Percentiles rank a stretch among this genome's conserved stretches.
phyloP scores from a whole-genome alignment of 495 filamentous ascomycete species.

The Melanomma pulvis-pyrius region DNA sequence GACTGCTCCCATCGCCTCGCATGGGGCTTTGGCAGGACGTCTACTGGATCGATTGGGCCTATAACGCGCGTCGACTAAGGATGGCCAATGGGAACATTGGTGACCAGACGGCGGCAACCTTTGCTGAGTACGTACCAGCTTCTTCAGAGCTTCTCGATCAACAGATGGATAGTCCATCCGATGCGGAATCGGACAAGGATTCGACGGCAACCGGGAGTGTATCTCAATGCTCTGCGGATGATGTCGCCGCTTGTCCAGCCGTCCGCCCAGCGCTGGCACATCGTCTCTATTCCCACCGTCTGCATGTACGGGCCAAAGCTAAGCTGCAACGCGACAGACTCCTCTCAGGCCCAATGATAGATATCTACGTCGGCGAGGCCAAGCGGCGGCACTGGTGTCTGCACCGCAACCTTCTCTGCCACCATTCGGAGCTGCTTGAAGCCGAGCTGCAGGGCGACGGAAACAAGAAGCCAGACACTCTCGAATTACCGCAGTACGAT shows the following conservation, averaged over 20 bases:
- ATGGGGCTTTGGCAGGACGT: too few species aligned
- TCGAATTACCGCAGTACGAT: conserved; percentile 51
- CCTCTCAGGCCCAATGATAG: conserved; percentile 52
- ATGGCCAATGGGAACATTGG: conserved; percentile 40
- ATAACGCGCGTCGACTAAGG: too few species aligned
- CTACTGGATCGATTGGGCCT: too few species aligned
- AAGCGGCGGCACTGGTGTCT: conserved; percentile 49
- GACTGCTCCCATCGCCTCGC: too few species aligned
- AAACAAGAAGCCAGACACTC: conserved; percentile 38
- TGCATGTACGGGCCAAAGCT: conserved; percentile 35
- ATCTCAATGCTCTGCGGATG: conserved; percentile 1
- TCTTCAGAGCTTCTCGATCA: conserved; percentile 11
- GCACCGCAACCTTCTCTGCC: conserved; percentile 53
- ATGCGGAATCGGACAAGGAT: conserved; percentile 8
- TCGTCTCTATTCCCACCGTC: conserved; percentile 35
- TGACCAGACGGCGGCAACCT: conserved; percentile 48
- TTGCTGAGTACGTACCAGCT: conserved; percentile 49
- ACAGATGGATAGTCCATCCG: background rate
- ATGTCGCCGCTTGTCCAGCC: background rate
- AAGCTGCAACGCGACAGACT: conserved; percentile 48
- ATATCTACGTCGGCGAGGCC: conserved; percentile 50
- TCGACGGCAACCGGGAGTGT: conserved; percentile 8
- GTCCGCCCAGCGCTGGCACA: conserved; percentile 26
- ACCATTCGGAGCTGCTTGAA: conserved; percentile 51
- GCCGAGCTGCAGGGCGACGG: conserved; percentile 43